Evolutionary conservation across 805 yeast species (phyloP).

Genomic region (Maudiozyma bulderi): DNA sequence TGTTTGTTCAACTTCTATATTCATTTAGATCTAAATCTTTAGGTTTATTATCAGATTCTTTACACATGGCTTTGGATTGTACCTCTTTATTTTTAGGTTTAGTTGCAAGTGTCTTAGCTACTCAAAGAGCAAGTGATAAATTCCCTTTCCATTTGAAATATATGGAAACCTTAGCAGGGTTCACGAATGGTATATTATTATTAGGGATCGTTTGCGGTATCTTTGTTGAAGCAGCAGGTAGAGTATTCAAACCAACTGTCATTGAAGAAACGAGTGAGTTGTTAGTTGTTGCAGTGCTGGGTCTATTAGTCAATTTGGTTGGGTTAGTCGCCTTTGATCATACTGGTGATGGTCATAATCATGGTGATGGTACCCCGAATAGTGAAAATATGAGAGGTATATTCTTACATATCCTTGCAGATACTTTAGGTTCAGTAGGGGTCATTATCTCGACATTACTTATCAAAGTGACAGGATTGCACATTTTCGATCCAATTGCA

Average conservation of each 20-base stretch:
- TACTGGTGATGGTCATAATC: constrained; percentile 42
- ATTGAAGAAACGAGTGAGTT: constrained; percentile 76
- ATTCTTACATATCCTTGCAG: constrained; percentile 88
- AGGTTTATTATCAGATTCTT: constrained; percentile 83
- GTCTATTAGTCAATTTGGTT: constrained; percentile 77
- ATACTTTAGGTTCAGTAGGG: constrained; percentile 93
- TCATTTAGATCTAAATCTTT: constrained; percentile 88
- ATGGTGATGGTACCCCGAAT: constrained; percentile 1
- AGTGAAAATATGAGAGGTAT: constrained; percentile 86
- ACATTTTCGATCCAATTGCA: constrained; percentile 86
- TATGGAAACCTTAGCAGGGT: constrained; percentile 88
- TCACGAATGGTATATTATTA: constrained; percentile 83
- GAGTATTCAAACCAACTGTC: constrained; percentile 68
- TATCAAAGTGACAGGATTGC: constrained; percentile 53
- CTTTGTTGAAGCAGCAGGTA: constrained; percentile 73
- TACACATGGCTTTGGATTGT: constrained; percentile 96
- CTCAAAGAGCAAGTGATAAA: constrained; percentile 48
- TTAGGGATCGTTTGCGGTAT: constrained; percentile 87
- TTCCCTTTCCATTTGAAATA: constrained; percentile 77
- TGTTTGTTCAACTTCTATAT: constrained; percentile 87
- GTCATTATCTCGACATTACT: constrained; percentile 85
- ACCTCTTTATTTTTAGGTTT: constrained; percentile 82
- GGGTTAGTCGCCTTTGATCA: constrained; percentile 94
- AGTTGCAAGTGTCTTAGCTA: constrained; percentile 65
- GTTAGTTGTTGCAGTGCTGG: constrained; percentile 73